A percentile compares a stretch with the other conserved stretches of the same genome.
phyloP scores from a whole-genome alignment of 2,329 filamentous ascomycete species.

The Xylaria sp. region DNA sequence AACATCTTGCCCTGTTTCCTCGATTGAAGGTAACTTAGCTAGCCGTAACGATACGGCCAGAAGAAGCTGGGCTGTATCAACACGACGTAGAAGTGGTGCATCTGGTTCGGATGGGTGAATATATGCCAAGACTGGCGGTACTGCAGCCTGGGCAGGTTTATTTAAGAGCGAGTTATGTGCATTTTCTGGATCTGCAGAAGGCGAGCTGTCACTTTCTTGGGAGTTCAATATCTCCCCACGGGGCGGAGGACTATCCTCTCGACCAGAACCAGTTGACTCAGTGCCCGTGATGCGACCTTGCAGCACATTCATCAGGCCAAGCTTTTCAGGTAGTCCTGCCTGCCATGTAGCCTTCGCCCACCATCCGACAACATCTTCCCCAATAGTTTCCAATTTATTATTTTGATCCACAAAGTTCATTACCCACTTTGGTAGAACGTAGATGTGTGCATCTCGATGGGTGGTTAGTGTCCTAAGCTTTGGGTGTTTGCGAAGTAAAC shows the following conservation, averaged over 20 bases:
- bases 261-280: conserved; percentile 53
- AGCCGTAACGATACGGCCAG: conserved; percentile 85
- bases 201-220: conserved; percentile 40
- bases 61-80: conserved; percentile 86
- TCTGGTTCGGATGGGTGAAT: conserved; percentile 71
- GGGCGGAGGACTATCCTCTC: conserved; percentile 33
- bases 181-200: conserved; percentile 39
- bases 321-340: conserved; percentile 78
- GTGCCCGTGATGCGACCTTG: conserved; percentile 56
- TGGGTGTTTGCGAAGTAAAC: conserved; percentile 78
- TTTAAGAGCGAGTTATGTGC: conserved; percentile 42
- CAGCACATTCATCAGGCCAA: conserved; percentile 76
- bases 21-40: conserved; percentile 81
- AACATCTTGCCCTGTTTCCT: conserved; percentile 67
- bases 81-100: conserved; percentile 80
- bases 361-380: conserved; percentile 92
- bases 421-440: conserved; percentile 92
- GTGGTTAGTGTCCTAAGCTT: conserved; percentile 83
- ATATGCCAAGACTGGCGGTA: conserved; percentile 84
- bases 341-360: conserved; percentile 98
- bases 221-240: conserved; percentile 39
- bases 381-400: conserved; percentile 85
- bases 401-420: conserved; percentile 85
- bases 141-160: conserved; percentile 48
- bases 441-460: conserved; percentile 92